phyloP scores from a whole-genome alignment of 139 green algal genomes.

The Coelastrella sp. region DNA sequence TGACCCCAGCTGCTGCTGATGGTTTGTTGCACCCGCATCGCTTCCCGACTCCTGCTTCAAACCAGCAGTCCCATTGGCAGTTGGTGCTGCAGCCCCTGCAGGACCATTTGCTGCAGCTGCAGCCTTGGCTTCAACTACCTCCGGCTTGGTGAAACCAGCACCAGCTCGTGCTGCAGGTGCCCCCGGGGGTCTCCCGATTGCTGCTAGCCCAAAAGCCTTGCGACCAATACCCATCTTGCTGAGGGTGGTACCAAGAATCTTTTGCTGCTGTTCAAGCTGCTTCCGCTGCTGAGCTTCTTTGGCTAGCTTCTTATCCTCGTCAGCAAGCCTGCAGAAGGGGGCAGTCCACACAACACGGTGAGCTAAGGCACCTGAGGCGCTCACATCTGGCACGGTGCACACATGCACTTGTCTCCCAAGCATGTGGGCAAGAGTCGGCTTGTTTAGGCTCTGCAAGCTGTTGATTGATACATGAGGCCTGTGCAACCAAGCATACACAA shows the following conservation, averaged over 20 bases:
- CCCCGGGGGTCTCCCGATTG: conserved; percentile 3
- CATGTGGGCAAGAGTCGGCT: too few species aligned
- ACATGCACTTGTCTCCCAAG: background rate
- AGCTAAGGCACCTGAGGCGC: too few species aligned
- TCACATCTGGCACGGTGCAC: background rate
- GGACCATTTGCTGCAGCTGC: background rate
- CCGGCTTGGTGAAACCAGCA: conserved; percentile 20
- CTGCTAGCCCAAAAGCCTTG: background rate
- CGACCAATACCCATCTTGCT: conserved; percentile 40
- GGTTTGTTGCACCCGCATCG: background rate
- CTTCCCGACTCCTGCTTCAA: background rate
- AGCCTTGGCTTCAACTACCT: conserved; percentile 24
- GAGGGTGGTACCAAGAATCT: conserved; percentile 22
- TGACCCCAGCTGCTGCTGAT: background rate
- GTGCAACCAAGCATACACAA: too few species aligned
- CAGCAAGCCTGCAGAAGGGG: conserved; percentile 18
- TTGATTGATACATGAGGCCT: too few species aligned
- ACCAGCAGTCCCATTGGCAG: background rate
- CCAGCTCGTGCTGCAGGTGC: background rate
- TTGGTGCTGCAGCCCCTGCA: conserved; percentile 8
- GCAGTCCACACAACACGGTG: background rate
- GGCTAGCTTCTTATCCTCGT: conserved; percentile 30
- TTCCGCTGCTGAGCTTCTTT: background rate
- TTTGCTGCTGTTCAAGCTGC: conserved; percentile 30
- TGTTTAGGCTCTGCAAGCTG: too few species aligned